Evolutionary conservation across 2,329 filamentous ascomycete species (phyloP), one percentile per base, ranked within the genome.

Genomic region (Fusarium sterilihyphosum): DNA sequence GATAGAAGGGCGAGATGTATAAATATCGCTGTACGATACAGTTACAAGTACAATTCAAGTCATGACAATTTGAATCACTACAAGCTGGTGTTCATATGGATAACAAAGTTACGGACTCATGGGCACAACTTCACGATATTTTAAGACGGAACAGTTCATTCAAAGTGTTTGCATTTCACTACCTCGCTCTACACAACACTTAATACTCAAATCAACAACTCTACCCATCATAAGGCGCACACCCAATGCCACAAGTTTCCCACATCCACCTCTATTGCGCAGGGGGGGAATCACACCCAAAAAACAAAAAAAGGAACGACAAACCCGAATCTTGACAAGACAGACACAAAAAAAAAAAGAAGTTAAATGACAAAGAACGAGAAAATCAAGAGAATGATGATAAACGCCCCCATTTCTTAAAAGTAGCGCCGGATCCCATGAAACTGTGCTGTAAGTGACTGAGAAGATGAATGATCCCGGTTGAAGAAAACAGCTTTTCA

Each of bases 381-480:
- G 58, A 61, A 65, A 41, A 56, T 40, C 35, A 29, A 31, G 20
- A 29, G 26, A 63, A 61, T 60, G 35, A 72, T 58, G 52, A 52
- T 76, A 43, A 78, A 66, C 76, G 71, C 71, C 70, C 60, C 72
- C 64, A 50, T 76, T 67, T 76, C 68, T 80, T 79, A 66, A 50
- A 50, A 77, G 56, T 73, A 79, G 77, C 78, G 78, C 78, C 78
- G 70, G 67, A 74, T 71, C 73, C 75, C 71, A 78, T 78, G 69
- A 77, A 70, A 71, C 44, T 77, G 44, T 69, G 44, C 33, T 52
- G 33, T 59, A 67, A 67, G 59, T 73, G 61, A 61, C 59, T 63
- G 63, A 71, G 22, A 61, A 61, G 63, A 60, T 70, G 52, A 56
- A 56, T 70, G 61, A 73, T 73, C 62, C 62, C 76, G 53, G 43